Evolutionary conservation across 2,329 filamentous ascomycete species (phyloP), one percentile per base, ranked within the genome.

Genomic region (Arthrinium phaeospermum): DNA sequence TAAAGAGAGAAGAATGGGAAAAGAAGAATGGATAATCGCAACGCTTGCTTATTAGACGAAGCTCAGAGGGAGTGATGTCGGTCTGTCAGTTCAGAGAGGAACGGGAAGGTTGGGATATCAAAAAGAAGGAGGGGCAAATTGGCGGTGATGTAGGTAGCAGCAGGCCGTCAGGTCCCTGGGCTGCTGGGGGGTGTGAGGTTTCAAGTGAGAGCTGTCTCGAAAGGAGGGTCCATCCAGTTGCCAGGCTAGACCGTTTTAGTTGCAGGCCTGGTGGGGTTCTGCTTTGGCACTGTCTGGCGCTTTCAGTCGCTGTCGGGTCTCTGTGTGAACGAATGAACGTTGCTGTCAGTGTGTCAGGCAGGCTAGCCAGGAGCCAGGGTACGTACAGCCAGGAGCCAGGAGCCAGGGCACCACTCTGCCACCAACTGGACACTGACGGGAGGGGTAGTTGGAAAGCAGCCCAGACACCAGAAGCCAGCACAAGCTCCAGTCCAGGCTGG

Each of bases 61-160:
- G 57, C 57, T 41, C 34, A 14, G 57, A 41, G 57, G 22, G 30
- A 41, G 57, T 64, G 30, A 41, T 64, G 57, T 64, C 57, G 57
- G 49, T 70, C 41, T 51, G 69, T 70, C 51, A 57, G 37, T 46
- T 67, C 67, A 19, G 49, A 70, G 70, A 22, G 37, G 57, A 46
- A 68, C 68, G 44, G 44, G 61, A 64, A 68, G 61, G 51, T 51
- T 73, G 70, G 72, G 37, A 67, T 49, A 71, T 74, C 51, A 51
- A 27, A 74, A 49, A 67, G 73, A 73, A 75, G 73, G 73, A 73
- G 69, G 71, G 74, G 75, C 68, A 69, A 72, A 78, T 73, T 77
- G 75, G 77, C 77, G 77, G 78, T 78, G 76, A 78, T 79, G 76
- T 74, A 47, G 53, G 53, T 71, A 47, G 51, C 53, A 41, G 57